Base-by-base conservation (phyloP, 164 flowering plant species). In the Chimonanthus praecox region DNA sequence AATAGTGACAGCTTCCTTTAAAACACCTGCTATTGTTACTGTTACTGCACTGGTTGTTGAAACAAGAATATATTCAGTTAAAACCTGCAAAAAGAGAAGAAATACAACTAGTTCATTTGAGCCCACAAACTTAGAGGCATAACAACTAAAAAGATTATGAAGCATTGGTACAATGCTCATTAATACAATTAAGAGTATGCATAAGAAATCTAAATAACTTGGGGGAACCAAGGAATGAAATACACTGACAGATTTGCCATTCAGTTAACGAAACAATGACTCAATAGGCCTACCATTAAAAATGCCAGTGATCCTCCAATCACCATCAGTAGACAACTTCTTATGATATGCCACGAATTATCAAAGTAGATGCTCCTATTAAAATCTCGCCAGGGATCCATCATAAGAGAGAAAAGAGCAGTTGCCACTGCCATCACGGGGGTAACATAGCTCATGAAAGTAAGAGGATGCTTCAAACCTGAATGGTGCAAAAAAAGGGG, bases 11-110 rank as follows among this genome's bases (percentile, higher is more conserved):
- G 97, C 97, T 78, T 95, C 99, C 87, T 95, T 95, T 63, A 95
- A 98, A 76, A 92, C 97, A 71, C 99, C 99, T 3, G 98, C 98
- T 61, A 95, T 92, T 67, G 97, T 93, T 47, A 95, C 98, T 47
- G 99, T 95, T 49, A 95, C 97, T 61, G 99, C 99, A 86, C 99
- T 95, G 47, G 99, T 95, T 69, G 87, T 91, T 3, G 99, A 95
- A 74, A 95, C 88, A 78, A 95, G 97, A 74, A 95, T 70, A 69
- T 85, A 95, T 73, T 95, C 99, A 33, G 94, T 92, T 66, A 95
- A 82, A 63, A 96, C 99, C 99, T 96, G 92, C 83, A 87, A 79
- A 58, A 74, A 72, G 58, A 73, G 71, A 49, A 77, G 63, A 16
- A 47, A 18, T 63, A 45, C 11, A 54, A 70, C 64, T 48, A 61